Conservation (phyloP, 164 flowering plant genomes). For the Saururus chinensis region DNA sequence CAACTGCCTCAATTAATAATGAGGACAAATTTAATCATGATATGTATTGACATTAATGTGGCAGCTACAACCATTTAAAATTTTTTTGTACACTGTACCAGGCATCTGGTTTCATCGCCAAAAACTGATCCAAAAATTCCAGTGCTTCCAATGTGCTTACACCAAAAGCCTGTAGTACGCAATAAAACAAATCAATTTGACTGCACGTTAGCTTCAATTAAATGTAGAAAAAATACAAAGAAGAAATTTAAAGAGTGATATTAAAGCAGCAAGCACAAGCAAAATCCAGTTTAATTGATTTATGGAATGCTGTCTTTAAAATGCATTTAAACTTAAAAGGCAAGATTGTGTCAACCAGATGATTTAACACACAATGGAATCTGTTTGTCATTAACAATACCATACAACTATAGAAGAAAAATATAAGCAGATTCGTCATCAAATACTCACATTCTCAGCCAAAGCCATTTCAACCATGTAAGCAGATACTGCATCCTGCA, state of each 20-base stretch:
- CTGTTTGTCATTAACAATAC: too few species aligned
- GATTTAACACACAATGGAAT: too few species aligned
- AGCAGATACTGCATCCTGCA: slow-evolving; percentile 59
- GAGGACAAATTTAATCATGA: background rate
- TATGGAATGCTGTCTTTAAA: too few species aligned
- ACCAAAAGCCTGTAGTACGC: slow-evolving; percentile 40
- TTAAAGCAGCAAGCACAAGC: background rate
- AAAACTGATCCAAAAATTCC: slow-evolving; percentile 73
- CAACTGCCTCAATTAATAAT: background rate
- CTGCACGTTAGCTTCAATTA: slow-evolving; percentile 1
- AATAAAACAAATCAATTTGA: slow-evolving; percentile 1
- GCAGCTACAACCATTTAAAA: background rate
- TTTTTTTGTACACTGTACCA: slow-evolving; percentile 33
- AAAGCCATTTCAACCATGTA: slow-evolving; percentile 88
- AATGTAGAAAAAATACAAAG: background rate
- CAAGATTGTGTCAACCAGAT: too few species aligned
- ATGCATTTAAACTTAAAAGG: too few species aligned
- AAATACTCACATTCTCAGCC: slow-evolving; percentile 49
- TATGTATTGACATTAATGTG: background rate
- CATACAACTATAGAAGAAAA: too few species aligned
- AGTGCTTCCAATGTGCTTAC: slow-evolving; percentile 68
- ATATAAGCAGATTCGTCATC: background rate
- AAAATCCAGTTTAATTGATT: too few species aligned
- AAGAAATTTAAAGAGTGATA: background rate
- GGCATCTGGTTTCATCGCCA: slow-evolving; percentile 71